Evolutionary conservation across 2,329 filamentous ascomycete species (phyloP).

Genomic region (Zymoseptoria crescenta): DNA sequence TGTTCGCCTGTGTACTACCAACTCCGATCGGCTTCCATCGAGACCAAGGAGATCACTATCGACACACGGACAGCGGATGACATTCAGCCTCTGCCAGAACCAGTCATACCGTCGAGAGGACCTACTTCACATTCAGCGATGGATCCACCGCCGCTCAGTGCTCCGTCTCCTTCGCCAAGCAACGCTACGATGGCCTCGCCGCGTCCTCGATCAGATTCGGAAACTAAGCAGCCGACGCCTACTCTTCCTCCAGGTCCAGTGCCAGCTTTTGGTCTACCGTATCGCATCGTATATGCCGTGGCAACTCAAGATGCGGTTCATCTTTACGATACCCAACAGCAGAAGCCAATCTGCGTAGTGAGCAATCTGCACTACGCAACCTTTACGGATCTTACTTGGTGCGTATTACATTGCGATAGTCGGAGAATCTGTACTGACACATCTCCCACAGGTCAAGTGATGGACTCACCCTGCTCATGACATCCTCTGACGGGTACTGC

Average conservation of each 20-base stretch:
- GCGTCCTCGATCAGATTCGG: slow-evolving; percentile 41
- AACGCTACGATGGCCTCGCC: slow-evolving; percentile 47
- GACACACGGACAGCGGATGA: slow-evolving; percentile 84
- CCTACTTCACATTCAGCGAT: slow-evolving; percentile 61
- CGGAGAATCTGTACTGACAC: slow-evolving; percentile 12
- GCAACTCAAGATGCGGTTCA: slow-evolving; percentile 93
- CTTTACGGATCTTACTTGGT: slow-evolving; percentile 95
- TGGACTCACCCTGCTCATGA: slow-evolving; percentile 75
- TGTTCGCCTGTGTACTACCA: slow-evolving; percentile 89
- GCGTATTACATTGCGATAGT: slow-evolving; percentile 32
- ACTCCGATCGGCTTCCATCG: slow-evolving; percentile 55
- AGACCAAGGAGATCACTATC: slow-evolving; percentile 85
- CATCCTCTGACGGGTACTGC: slow-evolving; percentile 97
- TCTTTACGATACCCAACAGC: slow-evolving; percentile 94
- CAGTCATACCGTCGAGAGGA: slow-evolving; percentile 50
- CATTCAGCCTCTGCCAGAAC: slow-evolving; percentile 76
- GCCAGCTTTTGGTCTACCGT: slow-evolving; percentile 74
- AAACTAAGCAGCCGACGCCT: slow-evolving; percentile 47
- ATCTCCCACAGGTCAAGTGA: slow-evolving; percentile 57
- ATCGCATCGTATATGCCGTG: slow-evolving; percentile 92
- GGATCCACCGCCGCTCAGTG: slow-evolving; percentile 68
- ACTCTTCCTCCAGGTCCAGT: slow-evolving; percentile 38
- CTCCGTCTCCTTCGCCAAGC: slow-evolving; percentile 42
- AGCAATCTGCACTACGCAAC: slow-evolving; percentile 97
- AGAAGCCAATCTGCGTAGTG: slow-evolving; percentile 85